Evolutionary conservation across 352 stramenopile species (phyloP), one percentile per base, ranked within the genome.

Genomic region (Thalassiosira gravida): DNA sequence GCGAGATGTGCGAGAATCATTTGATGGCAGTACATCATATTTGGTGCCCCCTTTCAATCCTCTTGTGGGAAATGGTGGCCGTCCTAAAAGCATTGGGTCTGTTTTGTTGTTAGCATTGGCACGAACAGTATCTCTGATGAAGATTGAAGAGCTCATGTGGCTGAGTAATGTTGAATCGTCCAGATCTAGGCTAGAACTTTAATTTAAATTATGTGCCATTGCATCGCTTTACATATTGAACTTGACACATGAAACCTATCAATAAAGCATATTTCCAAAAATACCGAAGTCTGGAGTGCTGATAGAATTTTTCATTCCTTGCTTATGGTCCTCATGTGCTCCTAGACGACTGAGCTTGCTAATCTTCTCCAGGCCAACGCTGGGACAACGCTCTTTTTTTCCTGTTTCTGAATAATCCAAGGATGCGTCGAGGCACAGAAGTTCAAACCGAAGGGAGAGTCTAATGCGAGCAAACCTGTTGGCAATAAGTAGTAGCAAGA

Each of bases 361-460:
- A 62, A 94, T 93, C 49, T 90, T 89, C 58, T 64, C 66, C 11
- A 92, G 68, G 62, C 85, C 87, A 65, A 91, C 82, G 67, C 85
- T 92, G n/a, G 74, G 77, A 20, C 53, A 86, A 22, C 55, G 75
- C 42, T 71, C 63, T 29, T 73, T 30, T 32, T 74, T 76, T 37
- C 53, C 66, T 0, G 52, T 53, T 50, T 80, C 58, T 57, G 74
- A 56, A n/a, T 37, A 14, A 63, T 79, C 70, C 0, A 57, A 49
- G 14, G 57, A 74, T 63, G 79, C 59, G 18, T 79, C 78, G 1
- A 93, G 57, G 49, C 89, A 93, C 83, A 93, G 86, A 0, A 94
- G 67, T 63, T 94, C 89, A 76, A 92, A 94, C 22, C 86, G 79
- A 20, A 94, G 77, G 20, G 89, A 92, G 16, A 94, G 70, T 52